Percentiles rank a stretch among this genome's conserved stretches.
Conservation (phyloP, 2,329 filamentous ascomycete genomes). For the Phialemonium atrogriseum region DNA sequence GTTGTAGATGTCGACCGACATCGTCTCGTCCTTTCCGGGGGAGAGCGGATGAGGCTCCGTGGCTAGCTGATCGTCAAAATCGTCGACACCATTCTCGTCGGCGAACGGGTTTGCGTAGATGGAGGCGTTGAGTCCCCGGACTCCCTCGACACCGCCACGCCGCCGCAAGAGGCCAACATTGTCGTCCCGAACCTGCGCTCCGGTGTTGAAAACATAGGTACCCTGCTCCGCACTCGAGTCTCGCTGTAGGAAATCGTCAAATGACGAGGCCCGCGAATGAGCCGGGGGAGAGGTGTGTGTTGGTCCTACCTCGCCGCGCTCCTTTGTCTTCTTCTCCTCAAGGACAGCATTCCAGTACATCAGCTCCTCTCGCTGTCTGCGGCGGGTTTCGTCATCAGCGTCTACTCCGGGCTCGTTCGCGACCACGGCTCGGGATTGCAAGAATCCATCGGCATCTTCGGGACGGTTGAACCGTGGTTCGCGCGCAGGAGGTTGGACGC, state of each 20-base stretch:
- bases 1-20: slow-evolving; percentile 45
- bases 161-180: slow-evolving; percentile 39
- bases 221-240: slow-evolving; percentile 45
- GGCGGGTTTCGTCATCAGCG: slow-evolving; percentile 53
- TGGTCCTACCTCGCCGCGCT: slow-evolving; percentile 13
- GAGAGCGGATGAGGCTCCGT: slow-evolving; percentile 25
- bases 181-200: slow-evolving; percentile 33
- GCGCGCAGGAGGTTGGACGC: slow-evolving; percentile 36
- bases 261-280: slow-evolving; percentile 30
- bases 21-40: slow-evolving; percentile 36
- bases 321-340: slow-evolving; percentile 36
- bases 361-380: slow-evolving; percentile 55
- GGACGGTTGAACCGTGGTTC: slow-evolving; percentile 56
- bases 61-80: slow-evolving; percentile 30
- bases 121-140: slow-evolving; percentile 36
- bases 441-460: slow-evolving; percentile 57
- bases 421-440: slow-evolving; percentile 38
- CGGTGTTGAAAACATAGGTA: slow-evolving; percentile 49
- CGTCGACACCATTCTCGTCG: slow-evolving; percentile 46
- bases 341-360: slow-evolving; percentile 56
- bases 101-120: slow-evolving; percentile 51
- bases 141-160: slow-evolving; percentile 36
- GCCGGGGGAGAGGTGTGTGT: slow-evolving; percentile 2
- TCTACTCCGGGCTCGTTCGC: slow-evolving; percentile 39
- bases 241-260: slow-evolving; percentile 50